phyloP scores from a whole-genome alignment of 2,329 filamentous ascomycete species.

The Penicillium polonicum region DNA sequence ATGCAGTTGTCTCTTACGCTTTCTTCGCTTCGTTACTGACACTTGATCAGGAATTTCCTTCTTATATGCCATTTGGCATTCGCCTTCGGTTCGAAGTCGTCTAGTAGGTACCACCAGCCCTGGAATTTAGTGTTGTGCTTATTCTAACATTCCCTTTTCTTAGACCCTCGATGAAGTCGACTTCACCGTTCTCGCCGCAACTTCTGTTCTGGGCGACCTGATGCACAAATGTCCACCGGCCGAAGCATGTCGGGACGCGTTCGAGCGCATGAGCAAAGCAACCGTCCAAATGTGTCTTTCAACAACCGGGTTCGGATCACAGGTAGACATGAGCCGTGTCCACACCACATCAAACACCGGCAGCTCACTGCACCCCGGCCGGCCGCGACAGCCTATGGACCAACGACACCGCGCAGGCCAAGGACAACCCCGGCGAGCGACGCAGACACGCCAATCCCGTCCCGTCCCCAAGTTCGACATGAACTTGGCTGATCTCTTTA shows the following conservation, averaged over 20 bases:
- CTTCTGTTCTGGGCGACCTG: conserved; percentile 85
- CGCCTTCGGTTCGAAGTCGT: conserved; percentile 78
- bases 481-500: conserved; percentile 54
- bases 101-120: conserved; percentile 60
- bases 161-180: conserved; percentile 92
- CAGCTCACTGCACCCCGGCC: conserved; percentile 14
- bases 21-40: conserved; percentile 4
- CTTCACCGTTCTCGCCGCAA: conserved; percentile 89
- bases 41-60: conserved; percentile 69
- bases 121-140: not conserved
- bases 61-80: conserved; percentile 96
- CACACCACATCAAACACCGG: conserved; percentile 18
- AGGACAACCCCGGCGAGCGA: conserved; percentile 32
- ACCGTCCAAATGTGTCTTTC: conserved; percentile 93
- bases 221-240: conserved; percentile 94
- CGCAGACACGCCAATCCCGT: conserved; percentile 40
- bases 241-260: conserved; percentile 90
- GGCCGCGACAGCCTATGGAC: conserved; percentile 22
- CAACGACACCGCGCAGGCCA: conserved; percentile 24
- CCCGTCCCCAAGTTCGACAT: conserved; percentile 59
- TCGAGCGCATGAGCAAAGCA: conserved; percentile 90
- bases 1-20: conserved; percentile 36
- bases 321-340: conserved; percentile 32
- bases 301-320: conserved; percentile 72
- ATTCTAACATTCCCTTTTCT: conserved; percentile 10